Base-by-base conservation (phyloP, 768 basidiomycete genomes). In the Chalciporus chontae region DNA sequence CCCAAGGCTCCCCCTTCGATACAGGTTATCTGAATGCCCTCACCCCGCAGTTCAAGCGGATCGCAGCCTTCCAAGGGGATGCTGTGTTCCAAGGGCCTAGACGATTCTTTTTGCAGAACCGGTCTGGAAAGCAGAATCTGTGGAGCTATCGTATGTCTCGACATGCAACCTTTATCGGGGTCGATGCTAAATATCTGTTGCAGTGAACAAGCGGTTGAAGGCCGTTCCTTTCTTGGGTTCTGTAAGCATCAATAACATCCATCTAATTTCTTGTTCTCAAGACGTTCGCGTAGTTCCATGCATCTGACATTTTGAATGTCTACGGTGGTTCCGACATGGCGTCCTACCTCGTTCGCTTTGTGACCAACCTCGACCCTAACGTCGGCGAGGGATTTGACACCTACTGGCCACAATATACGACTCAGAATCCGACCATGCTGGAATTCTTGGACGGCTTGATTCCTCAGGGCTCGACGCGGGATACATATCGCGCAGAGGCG, bases 1-100 rank as follows among this genome's bases (percentile, higher is more conserved):
- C 66, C 1, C 56, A 72, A 45, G 81, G 81, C 15, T 81, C 79
- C 0, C 81, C 81, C 0, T 84, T 76, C 53, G 70, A 70, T 48
- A 83, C 81, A 0, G 71, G 74, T 0, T 18, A 57, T 34, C 50
- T 70, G 15, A 79, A 82, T 48, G 69, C 70, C 0, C 50, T 76
- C 5, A 71, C 73, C 3, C 73, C 76, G 0, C 71, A 81, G 48
- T 80, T 69, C 63, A 82, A 82, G 55, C 69, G 78, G 2, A 51
- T 80, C 6, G 71, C 80, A 5, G 71, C 79, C 0, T 66, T 81
- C 52, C 68, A 70, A 43, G 80, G 80, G 0, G 81, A 83, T 52
- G 62, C 65, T 29, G 66, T 74, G 2, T 78, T 82, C 65, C 74
- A 81, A 49, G 76, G 69, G 0, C 74, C 80, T 39, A 63, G 79